Evolutionary conservation across 768 basidiomycete genomes (phyloP), one percentile per base, ranked within the genome.

Genomic region (Suillus plorans): DNA sequence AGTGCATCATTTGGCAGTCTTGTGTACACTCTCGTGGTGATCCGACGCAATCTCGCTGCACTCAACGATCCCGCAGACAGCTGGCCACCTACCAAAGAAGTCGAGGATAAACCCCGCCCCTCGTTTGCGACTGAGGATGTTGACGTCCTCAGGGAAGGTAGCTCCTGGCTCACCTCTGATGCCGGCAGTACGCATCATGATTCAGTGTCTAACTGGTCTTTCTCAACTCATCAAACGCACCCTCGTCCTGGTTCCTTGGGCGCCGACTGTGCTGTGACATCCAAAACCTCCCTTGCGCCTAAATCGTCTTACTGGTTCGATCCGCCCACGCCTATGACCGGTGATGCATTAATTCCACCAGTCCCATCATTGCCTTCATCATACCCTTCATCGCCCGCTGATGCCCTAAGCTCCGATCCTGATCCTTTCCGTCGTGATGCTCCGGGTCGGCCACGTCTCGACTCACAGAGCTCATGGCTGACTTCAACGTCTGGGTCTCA

Each of bases 131-230:
- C 88, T 0, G 89, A 90, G 69, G 90, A 92, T 61, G 80, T 92
- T 58, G 88, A 91, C 65, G 89, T 80, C 22, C 80, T 92, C 60
- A 86, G 86, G 25, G 90, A 92, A 68, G 89, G 90, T 60, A 86
- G 85, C 58, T 91, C 90, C n/a, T 92, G 91, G 90, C 85, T 92
- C 65, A 90, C 91, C 0, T 91, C 90, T 57, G 82, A 84, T 50
- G 80, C 85, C 6, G 80, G 80, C 67, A 80, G 80, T 20, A 82
- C 84, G 62, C 81, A 80, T 52, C 80, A 81, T 34, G 82, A 84
- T 52, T 89, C 89, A 1, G 73, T 85, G 34, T 91, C 89, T 9
- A 84, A 84, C 20, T 91, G 89, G 84, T 90, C 89, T 1, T 89
- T 90, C 75, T 88, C 89, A 1, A 90, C 89, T 2, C 85, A 86